phyloP scores from a whole-genome alignment of 345 rosid genomes.

The thale cress (Arabidopsis thaliana) region TAIR10.1 NC_003075.7:1473501-1474000 shows the following conservation, averaged over 20 bases:
- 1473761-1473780: neutral
- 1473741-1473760: neutral
- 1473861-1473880: constrained; percentile 69
- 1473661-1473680: too few relatives aligned
- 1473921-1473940: constrained; percentile 17
- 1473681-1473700: too few relatives aligned
- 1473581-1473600: too few relatives aligned
- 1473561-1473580: too few relatives aligned
- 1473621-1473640: too few relatives aligned
- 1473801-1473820: constrained; percentile 63
- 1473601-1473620: too few relatives aligned
- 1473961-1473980: constrained; percentile 36
- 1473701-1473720: too few relatives aligned
- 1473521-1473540: too few relatives aligned
- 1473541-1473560: too few relatives aligned
- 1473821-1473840: constrained; percentile 69
- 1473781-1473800: neutral
- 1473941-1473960: constrained; percentile 50
- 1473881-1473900: constrained; percentile 61
- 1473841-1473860: constrained; percentile 51
- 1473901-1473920: constrained; percentile 61
- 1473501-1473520: too few relatives aligned
- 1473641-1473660: too few relatives aligned
- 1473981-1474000: constrained; percentile 24
- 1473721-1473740: neutral